These are phyloP conservation scores for Phytophthora capsici DNA, from an alignment of 352 stramenopile species.

Conservation along the genomic window DNA sequence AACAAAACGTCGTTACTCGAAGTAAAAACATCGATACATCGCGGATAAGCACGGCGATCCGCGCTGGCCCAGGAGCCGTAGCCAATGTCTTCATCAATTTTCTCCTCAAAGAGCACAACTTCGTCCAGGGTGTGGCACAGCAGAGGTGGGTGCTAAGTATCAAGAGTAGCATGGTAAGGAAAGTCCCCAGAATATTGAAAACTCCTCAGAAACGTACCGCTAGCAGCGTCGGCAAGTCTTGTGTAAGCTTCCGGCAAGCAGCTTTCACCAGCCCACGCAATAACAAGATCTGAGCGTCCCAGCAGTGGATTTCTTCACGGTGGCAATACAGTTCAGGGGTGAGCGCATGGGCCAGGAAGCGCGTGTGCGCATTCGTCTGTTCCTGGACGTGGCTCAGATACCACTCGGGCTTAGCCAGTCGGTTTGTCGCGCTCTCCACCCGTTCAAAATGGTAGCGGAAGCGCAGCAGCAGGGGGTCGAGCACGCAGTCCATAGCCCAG, in stretches of 20 bases:
- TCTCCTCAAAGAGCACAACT: constrained; percentile 74
- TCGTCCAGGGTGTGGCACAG: constrained; percentile 82
- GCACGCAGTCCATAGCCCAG: constrained; percentile 71
- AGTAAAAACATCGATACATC: constrained; percentile 72
- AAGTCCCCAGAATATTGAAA: too few species aligned
- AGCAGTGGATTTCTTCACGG: constrained; percentile 53
- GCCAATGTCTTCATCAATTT: constrained; percentile 64
- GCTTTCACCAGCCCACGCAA: constrained; percentile 53
- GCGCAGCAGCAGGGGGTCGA: constrained; percentile 61
- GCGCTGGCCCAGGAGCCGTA: constrained; percentile 61
- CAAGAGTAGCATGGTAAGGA: neutral
- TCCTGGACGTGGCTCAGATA: constrained; percentile 66
- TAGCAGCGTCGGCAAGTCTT: constrained; percentile 53
- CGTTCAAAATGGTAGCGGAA: constrained; percentile 83
- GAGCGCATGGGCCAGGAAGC: constrained; percentile 50
- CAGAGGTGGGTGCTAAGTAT: constrained; percentile 42
- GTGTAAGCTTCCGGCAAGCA: constrained; percentile 54
- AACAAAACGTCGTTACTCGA: constrained; percentile 57
- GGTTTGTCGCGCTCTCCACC: constrained; percentile 70
- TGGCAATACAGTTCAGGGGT: constrained; percentile 58
- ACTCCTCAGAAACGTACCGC: constrained; percentile 31
- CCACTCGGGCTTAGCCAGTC: constrained; percentile 80
- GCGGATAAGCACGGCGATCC: constrained; percentile 51
- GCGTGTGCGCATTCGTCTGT: constrained; percentile 53
- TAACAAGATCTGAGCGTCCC: constrained; percentile 67